A percentile compares a stretch with the other conserved stretches of the same genome.
phyloP scores from a whole-genome alignment of 139 green algal species.

The Chlamydomonas sphaeroides region DNA sequence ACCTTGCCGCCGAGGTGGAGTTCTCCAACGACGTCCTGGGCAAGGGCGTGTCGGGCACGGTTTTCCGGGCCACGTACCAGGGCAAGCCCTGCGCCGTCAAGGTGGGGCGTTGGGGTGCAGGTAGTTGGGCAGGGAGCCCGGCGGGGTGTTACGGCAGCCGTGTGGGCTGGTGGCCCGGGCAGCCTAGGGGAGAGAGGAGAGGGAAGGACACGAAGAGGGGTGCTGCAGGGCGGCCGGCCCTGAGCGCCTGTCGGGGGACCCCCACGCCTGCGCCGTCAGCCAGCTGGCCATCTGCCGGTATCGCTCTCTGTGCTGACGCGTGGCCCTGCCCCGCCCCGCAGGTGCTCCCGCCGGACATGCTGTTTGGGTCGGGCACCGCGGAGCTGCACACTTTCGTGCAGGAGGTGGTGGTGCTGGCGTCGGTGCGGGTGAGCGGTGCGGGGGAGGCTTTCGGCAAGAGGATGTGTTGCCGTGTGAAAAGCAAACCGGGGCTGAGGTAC shows the following conservation, averaged over 20 bases:
- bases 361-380: neutral
- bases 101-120: too few relatives aligned
- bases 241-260: too few relatives aligned
- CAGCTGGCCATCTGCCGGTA: too few relatives aligned
- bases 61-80: neutral
- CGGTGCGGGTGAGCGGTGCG: slow-evolving; percentile 21
- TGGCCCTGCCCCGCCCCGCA: neutral
- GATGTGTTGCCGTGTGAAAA: too few relatives aligned
- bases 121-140: too few relatives aligned
- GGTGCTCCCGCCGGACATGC: slow-evolving; percentile 21
- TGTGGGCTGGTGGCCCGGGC: too few relatives aligned
- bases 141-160: too few relatives aligned
- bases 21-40: neutral
- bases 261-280: too few relatives aligned
- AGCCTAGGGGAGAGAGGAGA: too few relatives aligned
- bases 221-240: too few relatives aligned
- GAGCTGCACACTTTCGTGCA: slow-evolving; percentile 39
- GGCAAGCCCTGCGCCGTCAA: slow-evolving; percentile 16
- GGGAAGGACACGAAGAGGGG: neutral
- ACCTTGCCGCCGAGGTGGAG: neutral
- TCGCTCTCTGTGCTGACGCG: neutral
- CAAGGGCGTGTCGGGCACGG: neutral
- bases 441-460: too few relatives aligned
- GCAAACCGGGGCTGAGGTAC: too few relatives aligned
- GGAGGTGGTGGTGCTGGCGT: slow-evolving; percentile 57